Evolutionary conservation across 306 rosid genomes (phyloP), one percentile per base, ranked within the genome.

Genomic region (Carpinus fangiana): DNA sequence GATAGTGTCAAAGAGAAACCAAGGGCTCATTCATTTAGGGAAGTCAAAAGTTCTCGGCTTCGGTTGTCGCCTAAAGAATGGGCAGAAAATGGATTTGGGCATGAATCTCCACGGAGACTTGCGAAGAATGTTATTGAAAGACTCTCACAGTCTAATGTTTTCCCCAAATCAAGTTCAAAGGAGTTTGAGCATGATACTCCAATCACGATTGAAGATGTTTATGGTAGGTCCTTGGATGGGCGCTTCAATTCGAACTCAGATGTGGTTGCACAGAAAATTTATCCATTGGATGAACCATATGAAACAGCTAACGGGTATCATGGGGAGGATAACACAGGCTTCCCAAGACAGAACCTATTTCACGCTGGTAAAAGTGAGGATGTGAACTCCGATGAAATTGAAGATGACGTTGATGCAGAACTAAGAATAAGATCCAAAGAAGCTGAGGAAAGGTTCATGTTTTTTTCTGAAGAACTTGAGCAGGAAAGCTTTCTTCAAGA

Each of bases 121-220:
- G 99, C 98, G 21, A 91, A 91, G 80, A 89, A 82, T 88, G 99
- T 93, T 53, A 83, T 92, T 57, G 97, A 94, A 84, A 92, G 95
- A 80, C 95, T 92, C 77, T 92, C 96, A 20, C 92, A 88, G 77
- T 80, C 89, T 78, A 89, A 82, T 82, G 83, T 78, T 75, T 61
- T 75, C 74, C 84, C 90, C 38, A 82, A 86, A 76, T 50, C 80
- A 21, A 79, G 70, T 80, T 78, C 87, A 69, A 83, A 84, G 51
- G 90, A 90, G 46, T 67, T 84, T 75, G 86, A 77, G 60, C 79
- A 74, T 70, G 91, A 90, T 48, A 67, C 89, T 72, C 98, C 98
- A 51, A 86, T 91, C 82, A 91, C 96, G 52, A 85, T 90, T 51
- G 91, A 90, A 72, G 97, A 95, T 75, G 88, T 91, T 54, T 89